Conservation (phyloP, 108 stramenopile species). For the Bacterosira constricta region DNA sequence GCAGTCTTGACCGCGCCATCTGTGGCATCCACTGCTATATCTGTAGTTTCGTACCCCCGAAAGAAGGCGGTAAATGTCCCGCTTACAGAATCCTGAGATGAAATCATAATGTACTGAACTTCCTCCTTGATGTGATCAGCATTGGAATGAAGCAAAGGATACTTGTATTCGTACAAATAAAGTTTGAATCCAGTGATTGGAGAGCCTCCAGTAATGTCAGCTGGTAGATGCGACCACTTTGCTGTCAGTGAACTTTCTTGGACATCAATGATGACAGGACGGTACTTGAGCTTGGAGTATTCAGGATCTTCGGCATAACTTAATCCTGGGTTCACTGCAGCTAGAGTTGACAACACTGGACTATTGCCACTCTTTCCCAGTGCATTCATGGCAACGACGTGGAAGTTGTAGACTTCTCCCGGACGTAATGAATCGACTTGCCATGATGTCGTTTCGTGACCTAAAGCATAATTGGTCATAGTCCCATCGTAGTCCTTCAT, state of each 20-base stretch:
- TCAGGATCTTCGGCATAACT: constrained; percentile 29
- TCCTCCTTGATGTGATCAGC: constrained; percentile 74
- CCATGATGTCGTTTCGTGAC: constrained; percentile 27
- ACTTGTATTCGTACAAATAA: constrained; percentile 61
- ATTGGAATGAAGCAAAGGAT: constrained; percentile 61
- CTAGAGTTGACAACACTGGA: constrained; percentile 65
- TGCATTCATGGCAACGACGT: constrained; percentile 72
- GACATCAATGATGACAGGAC: constrained; percentile 57
- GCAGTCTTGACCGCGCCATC: constrained; percentile 45
- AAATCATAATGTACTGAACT: constrained; percentile 61
- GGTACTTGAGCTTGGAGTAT: constrained; percentile 25
- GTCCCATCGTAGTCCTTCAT: constrained; percentile 50
- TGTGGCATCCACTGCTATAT: constrained; percentile 53
- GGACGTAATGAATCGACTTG: constrained; percentile 43
- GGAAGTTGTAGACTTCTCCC: constrained; percentile 77
- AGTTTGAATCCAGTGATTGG: constrained; percentile 82
- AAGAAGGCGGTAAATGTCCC: constrained; percentile 73
- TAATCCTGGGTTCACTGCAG: constrained; percentile 60
- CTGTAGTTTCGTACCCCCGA: constrained; percentile 54
- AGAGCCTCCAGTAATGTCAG: constrained; percentile 56
- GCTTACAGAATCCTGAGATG: constrained; percentile 23
- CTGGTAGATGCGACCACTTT: constrained; percentile 60
- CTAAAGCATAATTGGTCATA: constrained; percentile 23
- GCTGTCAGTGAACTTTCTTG: constrained; percentile 56
- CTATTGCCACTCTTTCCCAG: constrained; percentile 64